Conservation (phyloP, 2,329 filamentous ascomycete genomes). For the Colletotrichum melonis region DNA sequence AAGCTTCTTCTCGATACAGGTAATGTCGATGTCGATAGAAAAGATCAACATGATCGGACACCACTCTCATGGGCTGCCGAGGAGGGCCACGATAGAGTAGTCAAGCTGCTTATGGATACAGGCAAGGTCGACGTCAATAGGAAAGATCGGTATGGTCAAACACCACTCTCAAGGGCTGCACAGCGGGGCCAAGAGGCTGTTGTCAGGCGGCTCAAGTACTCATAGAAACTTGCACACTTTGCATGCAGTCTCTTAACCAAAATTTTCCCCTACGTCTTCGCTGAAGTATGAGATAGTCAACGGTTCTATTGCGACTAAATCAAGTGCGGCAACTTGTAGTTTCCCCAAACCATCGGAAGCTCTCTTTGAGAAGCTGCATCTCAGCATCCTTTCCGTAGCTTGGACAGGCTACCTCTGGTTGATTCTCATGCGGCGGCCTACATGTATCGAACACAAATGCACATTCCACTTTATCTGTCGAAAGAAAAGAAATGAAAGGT, state of each 20-base stretch:
- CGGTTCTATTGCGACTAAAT: accelerated
- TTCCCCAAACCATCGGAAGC: accelerated
- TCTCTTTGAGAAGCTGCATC: no score
- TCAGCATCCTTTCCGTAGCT: no score
- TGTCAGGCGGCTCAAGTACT: no score
- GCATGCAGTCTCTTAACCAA: no score
- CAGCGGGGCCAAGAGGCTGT: no score
- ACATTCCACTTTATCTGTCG: no score
- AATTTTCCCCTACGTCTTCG: accelerated
- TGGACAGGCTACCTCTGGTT: accelerated
- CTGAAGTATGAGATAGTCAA: no score
- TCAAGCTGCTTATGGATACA: neutral
- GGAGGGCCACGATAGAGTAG: neutral
- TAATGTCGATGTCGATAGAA: neutral
- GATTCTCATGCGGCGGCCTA: no score
- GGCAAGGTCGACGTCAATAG: neutral
- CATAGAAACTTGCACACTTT: no score
- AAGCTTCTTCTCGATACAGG: constrained; percentile 8
- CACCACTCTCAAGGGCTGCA: neutral
- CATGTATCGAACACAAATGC: no score
- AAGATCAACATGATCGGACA: neutral
- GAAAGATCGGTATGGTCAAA: neutral
- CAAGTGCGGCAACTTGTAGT: accelerated
- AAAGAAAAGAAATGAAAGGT: no score
- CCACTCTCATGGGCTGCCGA: neutral